A percentile compares a stretch with the other conserved stretches of the same genome.
Conservation (phyloP, 371 early-diverging fungal species). For the Syncephalastrum racemosum region DNA sequence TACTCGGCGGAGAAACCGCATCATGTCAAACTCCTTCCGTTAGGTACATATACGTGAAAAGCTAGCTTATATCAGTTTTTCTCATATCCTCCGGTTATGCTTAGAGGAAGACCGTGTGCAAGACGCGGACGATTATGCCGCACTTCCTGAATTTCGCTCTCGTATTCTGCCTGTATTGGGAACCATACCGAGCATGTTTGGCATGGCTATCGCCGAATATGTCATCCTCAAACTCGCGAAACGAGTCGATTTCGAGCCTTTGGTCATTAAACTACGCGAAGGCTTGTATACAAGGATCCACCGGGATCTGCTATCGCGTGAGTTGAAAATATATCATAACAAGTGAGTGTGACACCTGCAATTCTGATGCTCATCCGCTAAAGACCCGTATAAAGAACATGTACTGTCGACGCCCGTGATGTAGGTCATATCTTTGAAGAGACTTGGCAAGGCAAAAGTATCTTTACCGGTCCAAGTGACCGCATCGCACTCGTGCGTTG, state of each 20-base stretch:
- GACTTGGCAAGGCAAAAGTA: constrained; percentile 83
- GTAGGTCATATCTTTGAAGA: constrained; percentile 87
- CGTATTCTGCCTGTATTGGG: constrained; percentile 87
- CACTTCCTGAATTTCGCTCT: constrained; percentile 86
- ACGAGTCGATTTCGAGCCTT: constrained; percentile 72
- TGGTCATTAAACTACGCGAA: constrained; percentile 80
- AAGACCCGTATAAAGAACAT: constrained; percentile 22
- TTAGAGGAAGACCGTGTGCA: constrained; percentile 76
- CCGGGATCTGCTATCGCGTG: constrained; percentile 71
- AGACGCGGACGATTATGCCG: constrained; percentile 85
- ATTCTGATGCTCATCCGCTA: background rate
- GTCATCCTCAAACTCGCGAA: constrained; percentile 79
- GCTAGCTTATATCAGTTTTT: constrained; percentile 7
- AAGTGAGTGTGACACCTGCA: constrained; percentile 36
- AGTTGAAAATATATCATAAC: constrained; percentile 47
- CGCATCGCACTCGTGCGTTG: constrained; percentile 78
- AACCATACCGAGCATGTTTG: constrained; percentile 93
- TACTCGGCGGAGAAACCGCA: constrained; percentile 91
- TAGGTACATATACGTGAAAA: constrained; percentile 33
- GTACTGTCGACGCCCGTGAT: constrained; percentile 69
- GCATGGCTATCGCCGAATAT: constrained; percentile 86
- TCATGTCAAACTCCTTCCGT: constrained; percentile 76
- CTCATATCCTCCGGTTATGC: constrained; percentile 1
- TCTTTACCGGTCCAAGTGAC: constrained; percentile 73
- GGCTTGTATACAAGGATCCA: constrained; percentile 72